Evolutionary conservation across 1,284 basidiomycete genomes (phyloP).

Genomic region (Anthracocystis setariae): DNA sequence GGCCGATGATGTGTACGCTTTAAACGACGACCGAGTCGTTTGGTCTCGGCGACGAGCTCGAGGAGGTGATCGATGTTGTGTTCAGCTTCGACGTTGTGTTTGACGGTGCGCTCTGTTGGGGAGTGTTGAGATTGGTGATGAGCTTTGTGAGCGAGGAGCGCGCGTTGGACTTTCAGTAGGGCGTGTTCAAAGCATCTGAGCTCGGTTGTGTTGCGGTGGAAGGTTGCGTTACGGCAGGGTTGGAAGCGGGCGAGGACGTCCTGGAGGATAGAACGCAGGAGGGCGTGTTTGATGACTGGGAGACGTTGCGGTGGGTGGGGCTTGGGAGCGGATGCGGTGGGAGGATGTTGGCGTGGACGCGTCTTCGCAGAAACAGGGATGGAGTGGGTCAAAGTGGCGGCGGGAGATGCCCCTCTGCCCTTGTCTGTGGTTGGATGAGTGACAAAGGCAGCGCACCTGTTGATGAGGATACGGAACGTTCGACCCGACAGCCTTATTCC

Average conservation of each 20-base stretch:
- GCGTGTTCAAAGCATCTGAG: slow-evolving; percentile 20
- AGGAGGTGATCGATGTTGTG: background rate
- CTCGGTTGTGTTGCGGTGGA: slow-evolving; percentile 25
- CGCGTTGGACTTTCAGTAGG: slow-evolving; percentile 9
- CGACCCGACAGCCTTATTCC: slow-evolving; percentile 16
- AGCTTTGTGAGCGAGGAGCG: background rate
- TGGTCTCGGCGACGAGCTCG: background rate
- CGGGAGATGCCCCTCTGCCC: background rate
- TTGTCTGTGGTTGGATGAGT: background rate
- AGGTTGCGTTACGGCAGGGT: background rate
- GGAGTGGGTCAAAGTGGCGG: background rate
- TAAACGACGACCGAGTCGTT: background rate
- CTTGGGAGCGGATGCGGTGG: no score
- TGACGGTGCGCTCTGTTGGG: background rate
- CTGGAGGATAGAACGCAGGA: slow-evolving; percentile 7
- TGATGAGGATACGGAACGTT: slow-evolving; percentile 20
- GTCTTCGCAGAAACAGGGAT: no score
- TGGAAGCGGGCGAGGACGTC: slow-evolving; percentile 16
- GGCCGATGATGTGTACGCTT: background rate
- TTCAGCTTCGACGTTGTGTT: background rate
- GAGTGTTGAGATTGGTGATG: background rate
- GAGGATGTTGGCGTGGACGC: background rate
- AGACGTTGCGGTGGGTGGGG: background rate
- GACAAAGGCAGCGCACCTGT: slow-evolving; percentile 15
- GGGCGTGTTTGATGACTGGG: slow-evolving; percentile 18